Conservation (phyloP, 2,329 filamentous ascomycete genomes). For the Rhytidhysteron rufulum region DNA sequence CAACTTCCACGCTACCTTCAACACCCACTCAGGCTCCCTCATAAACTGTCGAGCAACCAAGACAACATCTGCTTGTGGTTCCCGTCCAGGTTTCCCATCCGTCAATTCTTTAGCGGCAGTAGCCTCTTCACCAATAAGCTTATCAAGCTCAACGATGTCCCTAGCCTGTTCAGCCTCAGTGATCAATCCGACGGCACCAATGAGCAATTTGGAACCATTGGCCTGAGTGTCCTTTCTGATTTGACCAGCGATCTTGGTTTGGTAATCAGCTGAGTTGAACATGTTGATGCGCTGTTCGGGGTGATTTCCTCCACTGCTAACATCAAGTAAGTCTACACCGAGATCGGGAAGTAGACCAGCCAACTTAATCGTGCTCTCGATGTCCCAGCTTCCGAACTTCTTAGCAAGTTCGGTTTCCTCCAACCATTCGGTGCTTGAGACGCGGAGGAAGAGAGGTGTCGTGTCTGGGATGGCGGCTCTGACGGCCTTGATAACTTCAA, state of each 20-base stretch:
- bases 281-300: conserved; percentile 41
- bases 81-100: conserved; percentile 18
- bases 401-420: conserved; percentile 29
- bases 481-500: conserved; percentile 40
- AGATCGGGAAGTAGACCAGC: conserved; percentile 39
- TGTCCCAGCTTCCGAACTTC: conserved; percentile 36
- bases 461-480: conserved; percentile 26
- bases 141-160: conserved; percentile 34
- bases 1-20: conserved; percentile 48
- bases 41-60: conserved; percentile 54
- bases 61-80: conserved; percentile 46
- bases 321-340: conserved; percentile 45
- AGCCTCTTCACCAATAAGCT: conserved; percentile 14
- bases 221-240: conserved; percentile 40
- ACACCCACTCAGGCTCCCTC: conserved; percentile 53
- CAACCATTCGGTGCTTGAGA: conserved; percentile 36
- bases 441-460: conserved; percentile 34
- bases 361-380: conserved; percentile 36
- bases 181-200: conserved; percentile 53
- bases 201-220: conserved; percentile 34
- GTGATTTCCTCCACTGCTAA: conserved; percentile 45
- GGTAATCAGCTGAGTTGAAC: conserved; percentile 39
- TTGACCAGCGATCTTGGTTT: conserved; percentile 46
- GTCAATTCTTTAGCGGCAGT: conserved; percentile 35
- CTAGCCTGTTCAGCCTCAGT: conserved; percentile 51